These are phyloP conservation scores for Pleurostoma richardsiae DNA, from an alignment of 2,329 filamentous ascomycete species.

Conservation along the genomic window DNA sequence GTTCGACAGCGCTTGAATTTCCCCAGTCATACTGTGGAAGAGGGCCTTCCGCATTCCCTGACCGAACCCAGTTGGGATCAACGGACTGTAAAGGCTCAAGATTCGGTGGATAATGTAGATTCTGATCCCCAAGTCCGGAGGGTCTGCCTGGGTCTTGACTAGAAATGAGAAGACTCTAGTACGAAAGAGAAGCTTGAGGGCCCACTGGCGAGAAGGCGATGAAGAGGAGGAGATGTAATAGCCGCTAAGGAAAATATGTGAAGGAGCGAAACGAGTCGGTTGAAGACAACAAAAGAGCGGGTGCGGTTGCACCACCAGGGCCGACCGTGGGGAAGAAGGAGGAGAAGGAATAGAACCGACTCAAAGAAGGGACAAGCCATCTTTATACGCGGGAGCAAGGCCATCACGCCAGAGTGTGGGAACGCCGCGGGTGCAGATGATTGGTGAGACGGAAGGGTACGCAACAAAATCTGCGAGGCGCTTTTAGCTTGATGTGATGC, in stretches of 20 bases:
- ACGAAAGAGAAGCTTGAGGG: not conserved
- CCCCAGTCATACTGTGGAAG: not conserved
- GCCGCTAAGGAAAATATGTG: not conserved
- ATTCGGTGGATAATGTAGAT: not conserved
- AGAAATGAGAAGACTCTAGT: slow-evolving; percentile 1
- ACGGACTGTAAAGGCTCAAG: not conserved
- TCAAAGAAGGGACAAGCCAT: too few relatives aligned
- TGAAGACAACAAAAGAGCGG: not conserved
- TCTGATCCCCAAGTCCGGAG: not conserved
- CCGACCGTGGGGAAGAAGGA: slow-evolving; percentile 2
- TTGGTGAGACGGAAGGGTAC: not conserved
- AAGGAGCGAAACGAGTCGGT: not conserved
- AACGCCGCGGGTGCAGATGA: not conserved
- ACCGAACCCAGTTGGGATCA: slow-evolving; percentile 1
- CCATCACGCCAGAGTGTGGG: not conserved
- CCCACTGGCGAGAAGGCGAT: not conserved
- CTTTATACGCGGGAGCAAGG: not conserved
- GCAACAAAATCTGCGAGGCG: not conserved
- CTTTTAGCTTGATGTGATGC: not conserved
- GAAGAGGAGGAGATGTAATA: not conserved
- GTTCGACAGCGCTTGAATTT: not conserved
- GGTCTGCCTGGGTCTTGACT: not conserved
- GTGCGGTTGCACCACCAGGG: slow-evolving; percentile 1
- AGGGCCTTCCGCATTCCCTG: not conserved
- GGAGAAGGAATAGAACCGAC: not conserved